Evolutionary conservation across 768 basidiomycete species (phyloP), one percentile per base, ranked within the genome.

Genomic region (Leccinum arenicola): DNA sequence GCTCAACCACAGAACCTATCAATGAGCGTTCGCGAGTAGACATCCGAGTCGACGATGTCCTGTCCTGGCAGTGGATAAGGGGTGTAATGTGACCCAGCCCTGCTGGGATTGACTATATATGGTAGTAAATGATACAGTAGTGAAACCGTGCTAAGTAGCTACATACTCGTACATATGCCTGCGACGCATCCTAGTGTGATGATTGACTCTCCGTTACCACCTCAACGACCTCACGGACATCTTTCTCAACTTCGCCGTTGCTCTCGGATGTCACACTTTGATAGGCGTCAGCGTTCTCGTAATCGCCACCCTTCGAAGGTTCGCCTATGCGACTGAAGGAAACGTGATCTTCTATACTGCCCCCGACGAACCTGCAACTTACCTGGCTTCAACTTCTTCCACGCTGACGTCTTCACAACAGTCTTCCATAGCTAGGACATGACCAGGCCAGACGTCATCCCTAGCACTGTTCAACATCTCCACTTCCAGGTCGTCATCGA

Each of bases 1-100:
- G 78, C 68, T 83, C 82, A 40, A 77, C 64, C 11, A 83, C 75
- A 9, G 78, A 76, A n/a, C 82, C 82, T 48, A 83, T 63, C 54
- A 82, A 15, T 4, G 66, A 51, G 51, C 58, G 72, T 2, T 72
- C 63, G 58, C 61, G 50, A n/a, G 55, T 35, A 59, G 70, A 55
- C 72, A 72, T 51, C 31, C 11, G 19, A 15, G 49, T 49, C 14
- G 48, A 17, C 14, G 15, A 25, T 14, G 48, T 29, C 25, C 21
- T 27, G 11, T 11, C 31, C 11, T 31, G 21, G 25, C 4, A 25
- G 17, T 10, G 21, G 49, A 49, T 17, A 49, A 45, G 43, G 40
- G 19, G 19, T 43, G 17, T 4, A n/a, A 17, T 4, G 40, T 43
- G 4, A 43, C 43, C 43, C 43, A 45, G 19, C 10, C 35, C 43